phyloP scores from a whole-genome alignment of 2,329 filamentous ascomycete species.

The Didymella arachidicola region DNA sequence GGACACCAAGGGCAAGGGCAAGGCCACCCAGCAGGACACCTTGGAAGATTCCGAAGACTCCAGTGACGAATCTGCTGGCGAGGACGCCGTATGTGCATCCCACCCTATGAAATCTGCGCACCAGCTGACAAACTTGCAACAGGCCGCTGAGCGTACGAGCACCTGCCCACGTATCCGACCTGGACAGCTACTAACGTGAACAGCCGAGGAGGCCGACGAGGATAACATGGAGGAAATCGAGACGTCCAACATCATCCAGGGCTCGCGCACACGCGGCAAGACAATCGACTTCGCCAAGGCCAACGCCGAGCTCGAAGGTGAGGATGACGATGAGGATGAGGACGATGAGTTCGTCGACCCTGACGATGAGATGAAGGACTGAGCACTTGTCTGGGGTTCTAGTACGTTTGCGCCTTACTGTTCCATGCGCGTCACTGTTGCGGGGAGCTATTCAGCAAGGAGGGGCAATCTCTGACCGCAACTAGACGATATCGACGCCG shows the following conservation, averaged over 20 bases:
- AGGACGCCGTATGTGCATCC: conserved; percentile 60
- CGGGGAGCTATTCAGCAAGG: neutral
- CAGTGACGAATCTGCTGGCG: conserved; percentile 72
- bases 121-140: conserved; percentile 34
- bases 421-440: neutral
- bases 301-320: conserved; percentile 75
- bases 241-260: conserved; percentile 79
- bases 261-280: conserved; percentile 85
- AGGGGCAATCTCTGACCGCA: conserved; percentile 9
- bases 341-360: conserved; percentile 71
- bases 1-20: conserved; percentile 84
- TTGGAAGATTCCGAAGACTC: conserved; percentile 76
- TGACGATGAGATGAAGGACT: conserved; percentile 75
- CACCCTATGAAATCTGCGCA: conserved; percentile 19
- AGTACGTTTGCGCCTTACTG: conserved; percentile 26
- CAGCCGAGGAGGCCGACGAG: conserved; percentile 72
- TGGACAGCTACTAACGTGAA: conserved; percentile 30
- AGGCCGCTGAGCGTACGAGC: conserved; percentile 48
- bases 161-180: conserved; percentile 1
- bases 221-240: conserved; percentile 92
- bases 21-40: conserved; percentile 69
- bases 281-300: conserved; percentile 94
- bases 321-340: conserved; percentile 83
- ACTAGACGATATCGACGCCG: conserved; percentile 30
- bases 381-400: conserved; percentile 28